Percentiles rank a stretch among this genome's conserved stretches.
Evolutionary conservation across 768 basidiomycete genomes (phyloP).

Genomic region (Boletus huronensis): DNA sequence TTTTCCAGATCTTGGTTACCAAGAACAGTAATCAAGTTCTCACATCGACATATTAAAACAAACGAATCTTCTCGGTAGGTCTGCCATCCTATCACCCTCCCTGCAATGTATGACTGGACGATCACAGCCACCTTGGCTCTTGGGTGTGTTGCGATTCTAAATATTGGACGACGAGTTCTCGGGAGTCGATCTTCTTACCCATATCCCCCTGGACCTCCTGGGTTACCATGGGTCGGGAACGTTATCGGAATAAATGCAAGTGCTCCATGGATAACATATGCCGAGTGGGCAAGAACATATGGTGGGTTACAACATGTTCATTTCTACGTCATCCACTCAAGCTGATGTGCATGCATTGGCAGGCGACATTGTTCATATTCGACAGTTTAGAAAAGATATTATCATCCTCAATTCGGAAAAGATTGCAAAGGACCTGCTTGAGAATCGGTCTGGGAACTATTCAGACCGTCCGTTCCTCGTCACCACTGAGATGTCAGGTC

Average conservation of each 20-base stretch:
- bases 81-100: neutral
- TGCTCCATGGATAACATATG: neutral
- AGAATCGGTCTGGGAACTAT: neutral
- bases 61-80: neutral
- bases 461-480: neutral
- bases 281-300: slow-evolving; percentile 2
- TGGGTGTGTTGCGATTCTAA: neutral
- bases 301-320: neutral
- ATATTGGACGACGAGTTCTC: neutral
- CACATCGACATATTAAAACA: neutral
- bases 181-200: neutral
- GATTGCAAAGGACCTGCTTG: neutral
- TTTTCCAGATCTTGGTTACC: too few relatives aligned
- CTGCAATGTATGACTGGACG: neutral
- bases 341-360: too few relatives aligned
- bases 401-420: slow-evolving; percentile 6
- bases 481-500: neutral
- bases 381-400: slow-evolving; percentile 1
- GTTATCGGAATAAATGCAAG: neutral
- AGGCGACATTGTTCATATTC: slow-evolving; percentile 8
- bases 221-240: slow-evolving; percentile 1
- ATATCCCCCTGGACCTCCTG: neutral
- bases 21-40: neutral
- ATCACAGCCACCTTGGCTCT: neutral
- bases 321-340: neutral